A percentile compares a stretch with the other conserved stretches of the same genome.
Evolutionary conservation across 768 basidiomycete species (phyloP).

Genomic region (Boletus bicolor): DNA sequence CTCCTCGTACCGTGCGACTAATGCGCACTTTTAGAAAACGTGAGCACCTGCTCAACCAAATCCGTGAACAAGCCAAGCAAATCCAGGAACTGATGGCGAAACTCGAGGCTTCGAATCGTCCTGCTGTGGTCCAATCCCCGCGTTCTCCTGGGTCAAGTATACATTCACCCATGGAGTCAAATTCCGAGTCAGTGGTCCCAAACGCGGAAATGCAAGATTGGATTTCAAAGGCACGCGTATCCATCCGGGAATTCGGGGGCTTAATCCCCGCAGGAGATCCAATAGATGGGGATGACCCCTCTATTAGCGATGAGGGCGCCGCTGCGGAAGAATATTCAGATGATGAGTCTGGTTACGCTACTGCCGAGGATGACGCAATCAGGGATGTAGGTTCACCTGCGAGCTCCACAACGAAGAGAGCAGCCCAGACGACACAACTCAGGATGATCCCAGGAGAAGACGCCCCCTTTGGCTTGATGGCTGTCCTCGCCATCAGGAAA

Average conservation of each 20-base stretch:
- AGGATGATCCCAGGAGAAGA: slow-evolving; percentile 60
- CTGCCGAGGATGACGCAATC: slow-evolving; percentile 22
- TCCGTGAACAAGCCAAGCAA: slow-evolving; percentile 68
- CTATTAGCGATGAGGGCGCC: slow-evolving; percentile 40
- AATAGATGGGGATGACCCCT: slow-evolving; percentile 42
- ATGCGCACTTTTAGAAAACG: slow-evolving; percentile 54
- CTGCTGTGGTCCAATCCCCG: slow-evolving; percentile 32
- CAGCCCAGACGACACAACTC: slow-evolving; percentile 39
- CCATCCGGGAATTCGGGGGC: slow-evolving; percentile 63
- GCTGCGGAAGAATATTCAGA: slow-evolving; percentile 33
- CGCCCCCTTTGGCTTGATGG: slow-evolving; percentile 74
- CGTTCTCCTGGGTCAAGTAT: slow-evolving; percentile 31
- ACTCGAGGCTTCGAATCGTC: slow-evolving; percentile 48
- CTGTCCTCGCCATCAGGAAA: slow-evolving; percentile 54
- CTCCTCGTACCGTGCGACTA: neutral
- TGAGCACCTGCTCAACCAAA: slow-evolving; percentile 73
- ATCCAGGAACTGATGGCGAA: slow-evolving; percentile 71
- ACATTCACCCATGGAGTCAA: slow-evolving; percentile 27
- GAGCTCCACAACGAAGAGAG: slow-evolving; percentile 37
- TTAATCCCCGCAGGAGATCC: slow-evolving; percentile 63
- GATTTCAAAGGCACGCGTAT: slow-evolving; percentile 71
- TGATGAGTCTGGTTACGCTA: slow-evolving; percentile 33
- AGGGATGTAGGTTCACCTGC: slow-evolving; percentile 30
- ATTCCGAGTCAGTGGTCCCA: slow-evolving; percentile 30
- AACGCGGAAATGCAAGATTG: slow-evolving; percentile 68